Percentiles rank a stretch among this genome's conserved stretches.
Conservation (phyloP, 148 eudicot species). For the Rhododendron ferrugineum region DNA sequence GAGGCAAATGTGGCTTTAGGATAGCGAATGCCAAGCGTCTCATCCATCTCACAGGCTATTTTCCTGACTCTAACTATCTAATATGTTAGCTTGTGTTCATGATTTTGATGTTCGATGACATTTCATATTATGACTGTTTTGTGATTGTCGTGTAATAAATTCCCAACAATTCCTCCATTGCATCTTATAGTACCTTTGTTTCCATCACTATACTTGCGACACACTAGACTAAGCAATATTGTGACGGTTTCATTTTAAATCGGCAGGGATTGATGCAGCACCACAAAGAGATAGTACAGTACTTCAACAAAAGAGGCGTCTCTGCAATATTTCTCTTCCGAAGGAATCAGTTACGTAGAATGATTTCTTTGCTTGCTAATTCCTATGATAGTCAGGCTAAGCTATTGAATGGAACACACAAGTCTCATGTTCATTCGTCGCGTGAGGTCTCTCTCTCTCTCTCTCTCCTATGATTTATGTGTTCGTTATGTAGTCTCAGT, state of each 20-base stretch:
- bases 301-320: constrained; percentile 52
- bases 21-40: too few relatives aligned
- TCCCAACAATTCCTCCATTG: not conserved
- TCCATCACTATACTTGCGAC: not conserved
- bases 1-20: too few relatives aligned
- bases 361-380: constrained; percentile 58
- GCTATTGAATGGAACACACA: constrained; percentile 64
- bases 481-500: not conserved
- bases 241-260: not conserved
- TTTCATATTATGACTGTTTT: too few relatives aligned
- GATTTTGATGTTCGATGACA: too few relatives aligned
- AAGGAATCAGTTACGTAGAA: constrained; percentile 57
- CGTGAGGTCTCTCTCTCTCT: constrained; percentile 38
- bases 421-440: constrained; percentile 69
- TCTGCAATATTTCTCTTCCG: constrained; percentile 55
- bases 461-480: not conserved
- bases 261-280: constrained; percentile 50
- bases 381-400: constrained; percentile 47
- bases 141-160: not conserved
- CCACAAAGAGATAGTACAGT: constrained; percentile 49
- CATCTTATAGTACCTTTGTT: not conserved
- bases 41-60: too few relatives aligned
- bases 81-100: too few relatives aligned
- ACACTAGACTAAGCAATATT: not conserved
- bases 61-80: too few relatives aligned